Evolutionary conservation across 352 stramenopile genomes (phyloP), one percentile per base, ranked within the genome.

Genomic region (Phytophthora pisi): DNA sequence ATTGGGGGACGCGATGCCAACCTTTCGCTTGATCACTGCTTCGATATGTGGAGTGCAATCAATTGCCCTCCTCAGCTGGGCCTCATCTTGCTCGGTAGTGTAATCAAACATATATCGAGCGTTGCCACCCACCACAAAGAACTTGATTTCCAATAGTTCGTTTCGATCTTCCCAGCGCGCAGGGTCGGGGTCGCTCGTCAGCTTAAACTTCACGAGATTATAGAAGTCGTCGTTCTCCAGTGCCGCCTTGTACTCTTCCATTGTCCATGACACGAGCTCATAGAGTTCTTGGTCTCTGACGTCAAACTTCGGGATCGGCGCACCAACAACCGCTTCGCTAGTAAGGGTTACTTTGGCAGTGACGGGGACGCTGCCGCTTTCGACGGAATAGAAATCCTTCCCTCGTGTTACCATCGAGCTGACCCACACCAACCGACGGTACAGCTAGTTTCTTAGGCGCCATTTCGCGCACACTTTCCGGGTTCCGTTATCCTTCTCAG

Each of bases 371-470:
- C 1, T 20, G 18, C 7, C 16, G 26, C 13, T 24, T 10, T 55
- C 11, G 13, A 15, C 13, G 15, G 18, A 15, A 20, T 40, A 40
- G 30, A 46, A 31, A 49, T 58, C 34, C 34, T 49, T 49, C 10
- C 34, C 52, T 23, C n/a, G 18, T 15, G 52, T 58, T 36, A 34
- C 5, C 52, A 58, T 58, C 7, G 52, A 58, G 13, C 52, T 58
- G 20, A 58, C 52, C 52, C 34, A 49, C 18, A 58, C 52, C 15
- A 58, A 34, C 5, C 52, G 52, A 36, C 43, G 52, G 5, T 34
- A 5, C 3, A 7, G 10, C 20, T 46, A 13, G 3, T 24, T 31
- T 58, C 8, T 4, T 28, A 16, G 8, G 5, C n/a, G 42, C 42
- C 42, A 49, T 10, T 9, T 24, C 42, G n/a, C 15, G 6, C 11